Evolutionary conservation across 768 basidiomycete genomes (phyloP), one percentile per base, ranked within the genome.

Genomic region (Pulveroboletus sp.): DNA sequence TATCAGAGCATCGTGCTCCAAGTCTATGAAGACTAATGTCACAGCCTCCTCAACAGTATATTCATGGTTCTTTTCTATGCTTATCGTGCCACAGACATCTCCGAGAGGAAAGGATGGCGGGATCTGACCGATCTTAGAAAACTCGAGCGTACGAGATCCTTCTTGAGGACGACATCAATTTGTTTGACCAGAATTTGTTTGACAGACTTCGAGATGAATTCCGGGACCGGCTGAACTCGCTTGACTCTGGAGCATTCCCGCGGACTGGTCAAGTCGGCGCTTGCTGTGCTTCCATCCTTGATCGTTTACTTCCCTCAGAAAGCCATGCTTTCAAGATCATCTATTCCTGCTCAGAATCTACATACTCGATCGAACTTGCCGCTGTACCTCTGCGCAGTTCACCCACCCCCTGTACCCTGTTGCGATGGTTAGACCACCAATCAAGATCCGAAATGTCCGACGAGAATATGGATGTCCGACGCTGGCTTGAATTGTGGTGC

Each of bases 1-100:
- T n/a, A n/a, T n/a, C n/a, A n/a, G n/a, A n/a, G n/a, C n/a, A n/a
- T n/a, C n/a, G n/a, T n/a, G n/a, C n/a, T n/a, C n/a, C n/a, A n/a
- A n/a, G n/a, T n/a, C n/a, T n/a, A n/a, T n/a, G n/a, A n/a, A n/a
- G n/a, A n/a, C n/a, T n/a, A n/a, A n/a, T n/a, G n/a, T n/a, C n/a
- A n/a, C n/a, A n/a, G n/a, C n/a, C n/a, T n/a, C n/a, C n/a, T n/a
- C 19, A 51, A 56, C 31, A 37, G 27, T 11, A 12, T 46, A 1
- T 56, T 56, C 26, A 56, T 52, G 51, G 17, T 22, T 12, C 22
- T 52, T 5, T 56, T 56, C 27, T 44, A 56, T 17, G 20, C 43
- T 17, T 49, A 35, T 35, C n/a, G n/a, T 35, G 34, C 16, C 11
- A 5, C 19, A 17, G 19, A 6, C 11, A n/a, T 14, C 4, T 2